These are phyloP conservation scores for Russula earlei DNA, from an alignment of 768 basidiomycete species.

Conservation along the genomic window DNA sequence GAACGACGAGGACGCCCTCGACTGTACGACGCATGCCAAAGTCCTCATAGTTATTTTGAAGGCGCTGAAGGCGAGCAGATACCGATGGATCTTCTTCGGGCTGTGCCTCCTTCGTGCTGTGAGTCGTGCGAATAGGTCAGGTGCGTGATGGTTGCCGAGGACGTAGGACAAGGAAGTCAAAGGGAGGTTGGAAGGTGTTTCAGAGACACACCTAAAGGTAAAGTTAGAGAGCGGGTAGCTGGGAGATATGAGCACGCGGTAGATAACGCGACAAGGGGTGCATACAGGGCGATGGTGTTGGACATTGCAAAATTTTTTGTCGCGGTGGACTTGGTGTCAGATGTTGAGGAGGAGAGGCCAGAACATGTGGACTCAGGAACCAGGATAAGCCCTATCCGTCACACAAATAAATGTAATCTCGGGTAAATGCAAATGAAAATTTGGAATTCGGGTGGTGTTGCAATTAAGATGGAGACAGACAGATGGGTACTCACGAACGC, in stretches of 20 bases:
- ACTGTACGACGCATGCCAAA: conserved; percentile 95
- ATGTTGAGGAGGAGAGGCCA: not conserved
- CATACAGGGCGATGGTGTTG: conserved; percentile 44
- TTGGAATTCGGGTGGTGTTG: too few relatives aligned
- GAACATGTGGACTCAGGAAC: too few relatives aligned
- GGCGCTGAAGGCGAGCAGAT: conserved; percentile 83
- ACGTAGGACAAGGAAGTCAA: not conserved
- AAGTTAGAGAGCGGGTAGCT: conserved; percentile 87
- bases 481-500: too few relatives aligned
- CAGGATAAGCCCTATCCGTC: not conserved
- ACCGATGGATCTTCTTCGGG: conserved; percentile 97
- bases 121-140: conserved; percentile 3
- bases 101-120: conserved; percentile 90
- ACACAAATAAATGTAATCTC: too few relatives aligned
- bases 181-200: conserved; percentile 1
- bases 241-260: not conserved
- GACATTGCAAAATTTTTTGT: conserved; percentile 29
- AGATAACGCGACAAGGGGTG: conserved; percentile 2
- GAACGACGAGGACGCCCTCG: conserved; percentile 81
- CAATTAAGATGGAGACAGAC: too few relatives aligned
- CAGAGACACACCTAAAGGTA: conserved; percentile 62
- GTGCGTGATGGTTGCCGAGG: not conserved
- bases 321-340: not conserved
- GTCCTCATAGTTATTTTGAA: conserved; percentile 95
- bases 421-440: too few relatives aligned